Conservation (phyloP, 768 basidiomycete genomes). For the Calocybe cyanea region DNA sequence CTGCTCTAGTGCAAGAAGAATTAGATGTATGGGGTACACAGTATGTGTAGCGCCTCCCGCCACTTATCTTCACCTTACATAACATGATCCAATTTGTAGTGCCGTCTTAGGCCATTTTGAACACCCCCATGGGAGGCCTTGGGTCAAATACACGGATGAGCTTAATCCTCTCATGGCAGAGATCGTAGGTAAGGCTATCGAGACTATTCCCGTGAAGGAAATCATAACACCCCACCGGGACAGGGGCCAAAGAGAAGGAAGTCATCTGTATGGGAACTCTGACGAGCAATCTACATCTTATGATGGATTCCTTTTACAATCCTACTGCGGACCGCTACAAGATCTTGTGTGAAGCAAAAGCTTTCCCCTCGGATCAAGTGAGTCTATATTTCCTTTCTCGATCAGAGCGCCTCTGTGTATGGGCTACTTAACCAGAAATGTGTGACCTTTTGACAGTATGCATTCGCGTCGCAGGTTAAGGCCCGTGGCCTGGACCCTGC, state of each 20-base stretch:
- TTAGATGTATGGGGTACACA: constrained; percentile 76
- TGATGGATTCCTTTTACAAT: constrained; percentile 93
- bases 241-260: constrained; percentile 85
- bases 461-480: constrained; percentile 87
- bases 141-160: constrained; percentile 74
- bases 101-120: constrained; percentile 86
- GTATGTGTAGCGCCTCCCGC: constrained; percentile 31
- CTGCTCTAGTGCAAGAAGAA: constrained; percentile 75
- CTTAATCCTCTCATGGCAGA: constrained; percentile 74
- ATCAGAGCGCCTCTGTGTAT: not conserved
- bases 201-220: not conserved
- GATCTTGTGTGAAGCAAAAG: constrained; percentile 90
- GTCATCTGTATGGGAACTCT: constrained; percentile 94
- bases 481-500: constrained; percentile 76
- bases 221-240: constrained; percentile 17
- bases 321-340: constrained; percentile 84
- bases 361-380: constrained; percentile 97
- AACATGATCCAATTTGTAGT: constrained; percentile 36
- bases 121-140: constrained; percentile 81
- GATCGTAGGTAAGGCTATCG: constrained; percentile 67
- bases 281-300: constrained; percentile 92
- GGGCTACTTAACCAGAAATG: not conserved
- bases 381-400: constrained; percentile 23
- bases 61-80: constrained; percentile 13
- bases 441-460: constrained; percentile 60